A percentile compares a stretch with the other conserved stretches of the same genome.
Evolutionary conservation across 2,329 filamentous ascomycete genomes (phyloP).

Genomic region (Mollisiaceae sp.): DNA sequence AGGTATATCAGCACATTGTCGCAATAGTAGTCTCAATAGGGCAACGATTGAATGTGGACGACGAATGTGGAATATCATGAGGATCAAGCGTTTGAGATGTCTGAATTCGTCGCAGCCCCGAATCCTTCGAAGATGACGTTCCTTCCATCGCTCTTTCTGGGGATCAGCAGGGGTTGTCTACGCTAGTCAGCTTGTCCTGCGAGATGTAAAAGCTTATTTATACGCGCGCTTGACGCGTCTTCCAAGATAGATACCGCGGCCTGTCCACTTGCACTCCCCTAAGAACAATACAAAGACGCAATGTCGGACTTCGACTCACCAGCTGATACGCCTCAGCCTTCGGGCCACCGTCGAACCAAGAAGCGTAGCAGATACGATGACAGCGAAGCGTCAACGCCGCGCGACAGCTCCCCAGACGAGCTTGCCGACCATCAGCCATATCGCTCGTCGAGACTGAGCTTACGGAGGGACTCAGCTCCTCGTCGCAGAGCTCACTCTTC

Average conservation of each 20-base stretch:
- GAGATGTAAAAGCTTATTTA: conserved; percentile 10
- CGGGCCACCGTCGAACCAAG: conserved; percentile 30
- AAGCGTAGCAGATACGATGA: conserved; percentile 45
- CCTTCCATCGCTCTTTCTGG: not conserved
- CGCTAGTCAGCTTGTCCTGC: not conserved
- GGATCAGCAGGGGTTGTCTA: not conserved
- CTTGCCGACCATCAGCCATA: conserved; percentile 42
- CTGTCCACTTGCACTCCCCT: too few species aligned
- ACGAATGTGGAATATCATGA: conserved; percentile 10
- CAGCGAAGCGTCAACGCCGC: conserved; percentile 47
- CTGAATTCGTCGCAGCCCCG: conserved; percentile 21
- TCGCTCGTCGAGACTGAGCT: conserved; percentile 40
- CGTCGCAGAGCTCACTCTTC: conserved; percentile 36
- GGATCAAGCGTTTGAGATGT: conserved; percentile 21
- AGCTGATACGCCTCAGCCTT: conserved; percentile 29
- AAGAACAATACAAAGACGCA: not conserved
- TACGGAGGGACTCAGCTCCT: conserved; percentile 31
- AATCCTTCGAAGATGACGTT: conserved; percentile 17
- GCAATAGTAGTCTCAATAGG: conserved; percentile 16
- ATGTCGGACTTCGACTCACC: conserved; percentile 40
- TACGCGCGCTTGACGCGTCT: conserved; percentile 26
- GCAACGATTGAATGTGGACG: not conserved
- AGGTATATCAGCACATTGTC: conserved; percentile 22
- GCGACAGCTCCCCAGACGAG: conserved; percentile 55
- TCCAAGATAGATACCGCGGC: conserved; percentile 12